Base-by-base conservation (phyloP, 1,284 basidiomycete genomes). In the Tilletia horrida region DNA sequence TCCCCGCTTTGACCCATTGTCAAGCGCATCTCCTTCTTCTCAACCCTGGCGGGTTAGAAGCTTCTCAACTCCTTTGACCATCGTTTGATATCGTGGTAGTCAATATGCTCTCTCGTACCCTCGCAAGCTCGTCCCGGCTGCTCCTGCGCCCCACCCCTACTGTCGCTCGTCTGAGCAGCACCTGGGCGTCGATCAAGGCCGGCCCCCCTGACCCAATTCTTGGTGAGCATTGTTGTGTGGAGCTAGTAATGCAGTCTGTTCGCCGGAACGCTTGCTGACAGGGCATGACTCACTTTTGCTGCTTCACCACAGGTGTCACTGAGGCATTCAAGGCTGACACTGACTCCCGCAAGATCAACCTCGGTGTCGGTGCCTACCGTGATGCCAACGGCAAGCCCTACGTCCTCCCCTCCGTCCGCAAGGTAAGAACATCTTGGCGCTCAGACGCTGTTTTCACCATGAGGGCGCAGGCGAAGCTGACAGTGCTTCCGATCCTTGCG, bases 331-430 rank as follows among this genome's bases (percentile, higher is more conserved):
- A 95, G 86, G 90, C 91, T 25, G 80, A 81, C 74, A 68, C 72
- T 66, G 92, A 96, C 87, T 88, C 88, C 76, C 88, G 89, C 78
- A 98, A 98, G 85, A 97, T 97, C 83, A 98, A 98, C 85, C 86
- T 98, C 67, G 95, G 95, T 82, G 91, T 83, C 11, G 83, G 83
- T 21, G 82, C 90, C 23, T 92, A 98, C 87, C 88, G 96, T 72
- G 94, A 98, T 79, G 92, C 88, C 74, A 86, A 91, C 70, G 95
- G 95, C 71, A 97, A 97, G 85, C 94, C 95, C 3, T 98, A 94
- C 83, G 89, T 98, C 65, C 87, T 98, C 66, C 88, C 87, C 65
- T 90, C 90, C 65, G 95, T 98, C 67, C 89, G 91, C 82, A 90
- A 93, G 87, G 91, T 88, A 69, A 75, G 83, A 77, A 45, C 31